Evolutionary conservation across 225 moss, liverwort and hornwort genomes (phyloP).

Genomic region (Ulota crispa): DNA sequence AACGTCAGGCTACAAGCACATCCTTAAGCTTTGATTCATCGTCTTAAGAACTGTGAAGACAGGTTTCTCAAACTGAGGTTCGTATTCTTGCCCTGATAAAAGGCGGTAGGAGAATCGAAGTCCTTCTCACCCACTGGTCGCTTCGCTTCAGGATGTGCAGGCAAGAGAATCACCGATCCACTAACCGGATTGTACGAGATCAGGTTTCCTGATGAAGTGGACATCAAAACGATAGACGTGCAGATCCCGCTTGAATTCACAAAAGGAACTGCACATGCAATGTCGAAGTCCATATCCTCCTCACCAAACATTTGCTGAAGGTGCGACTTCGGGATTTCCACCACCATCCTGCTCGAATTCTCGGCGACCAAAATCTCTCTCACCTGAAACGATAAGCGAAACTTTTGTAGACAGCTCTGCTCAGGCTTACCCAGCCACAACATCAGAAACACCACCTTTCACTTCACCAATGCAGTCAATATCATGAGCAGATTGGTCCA

Average conservation of each 20-base stretch:
- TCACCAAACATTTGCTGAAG: conserved; percentile 29
- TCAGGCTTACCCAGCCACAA: conserved; percentile 26
- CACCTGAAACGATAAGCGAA: conserved; percentile 12
- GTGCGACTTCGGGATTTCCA: not conserved
- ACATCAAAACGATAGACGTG: conserved; percentile 14
- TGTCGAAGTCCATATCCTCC: conserved; percentile 3
- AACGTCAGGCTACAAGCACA: not conserved
- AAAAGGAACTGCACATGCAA: conserved; percentile 8
- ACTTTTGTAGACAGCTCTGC: not conserved
- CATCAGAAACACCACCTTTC: conserved; percentile 27
- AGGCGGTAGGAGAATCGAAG: not conserved
- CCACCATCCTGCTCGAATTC: conserved; percentile 9
- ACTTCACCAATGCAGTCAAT: too few species aligned
- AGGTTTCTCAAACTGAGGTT: conserved; percentile 26
- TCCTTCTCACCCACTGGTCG: not conserved
- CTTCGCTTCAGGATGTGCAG: conserved; percentile 12
- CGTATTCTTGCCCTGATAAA: conserved; percentile 17
- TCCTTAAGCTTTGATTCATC: not conserved
- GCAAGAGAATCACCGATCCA: not conserved
- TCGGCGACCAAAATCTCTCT: conserved; percentile 13
- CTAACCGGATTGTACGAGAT: conserved; percentile 12
- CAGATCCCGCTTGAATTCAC: conserved; percentile 13
- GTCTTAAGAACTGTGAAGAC: conserved; percentile 4
- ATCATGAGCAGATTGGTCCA: too few species aligned
- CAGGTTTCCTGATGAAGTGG: conserved; percentile 6